phyloP scores from a whole-genome alignment of 2,329 filamentous ascomycete species.

The Fusarium anguioides region DNA sequence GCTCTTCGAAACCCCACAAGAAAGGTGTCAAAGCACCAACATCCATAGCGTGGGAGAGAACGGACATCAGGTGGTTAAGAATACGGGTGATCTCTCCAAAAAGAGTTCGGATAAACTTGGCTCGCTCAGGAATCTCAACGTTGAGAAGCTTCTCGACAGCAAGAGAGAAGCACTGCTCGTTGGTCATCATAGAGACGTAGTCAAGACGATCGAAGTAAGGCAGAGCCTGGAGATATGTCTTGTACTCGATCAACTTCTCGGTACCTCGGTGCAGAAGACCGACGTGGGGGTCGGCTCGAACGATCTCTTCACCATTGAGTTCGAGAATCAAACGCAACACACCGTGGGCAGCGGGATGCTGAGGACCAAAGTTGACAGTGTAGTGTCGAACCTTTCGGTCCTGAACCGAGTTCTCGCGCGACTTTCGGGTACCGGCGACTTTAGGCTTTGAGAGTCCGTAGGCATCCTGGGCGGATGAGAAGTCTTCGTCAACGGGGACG shows the following conservation, averaged over 20 bases:
- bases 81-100: conserved; percentile 96
- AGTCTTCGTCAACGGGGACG: conserved; percentile 73
- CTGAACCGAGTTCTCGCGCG: conserved; percentile 60
- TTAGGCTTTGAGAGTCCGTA: conserved; percentile 59
- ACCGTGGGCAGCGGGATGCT: conserved; percentile 98
- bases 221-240: conserved; percentile 97
- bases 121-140: conserved; percentile 92
- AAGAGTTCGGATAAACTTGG: conserved; percentile 96
- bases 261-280: conserved; percentile 96
- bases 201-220: conserved; percentile 99
- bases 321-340: conserved; percentile 98
- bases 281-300: conserved; percentile 96
- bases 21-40: conserved; percentile 98
- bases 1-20: conserved; percentile 99
- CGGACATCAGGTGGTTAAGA: conserved; percentile 97
- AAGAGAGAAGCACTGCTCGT: conserved; percentile 96
- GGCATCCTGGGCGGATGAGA: conserved; percentile 63
- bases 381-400: conserved; percentile 95
- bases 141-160: conserved; percentile 98
- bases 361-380: conserved; percentile 98
- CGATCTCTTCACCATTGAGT: conserved; percentile 96
- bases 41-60: conserved; percentile 98
- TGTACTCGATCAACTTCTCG: conserved; percentile 99
- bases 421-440: conserved; percentile 57
- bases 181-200: conserved; percentile 99